Base-by-base conservation (phyloP, 192 early-diverging fungal genomes). In the Entomortierella chlamydospora region DNA sequence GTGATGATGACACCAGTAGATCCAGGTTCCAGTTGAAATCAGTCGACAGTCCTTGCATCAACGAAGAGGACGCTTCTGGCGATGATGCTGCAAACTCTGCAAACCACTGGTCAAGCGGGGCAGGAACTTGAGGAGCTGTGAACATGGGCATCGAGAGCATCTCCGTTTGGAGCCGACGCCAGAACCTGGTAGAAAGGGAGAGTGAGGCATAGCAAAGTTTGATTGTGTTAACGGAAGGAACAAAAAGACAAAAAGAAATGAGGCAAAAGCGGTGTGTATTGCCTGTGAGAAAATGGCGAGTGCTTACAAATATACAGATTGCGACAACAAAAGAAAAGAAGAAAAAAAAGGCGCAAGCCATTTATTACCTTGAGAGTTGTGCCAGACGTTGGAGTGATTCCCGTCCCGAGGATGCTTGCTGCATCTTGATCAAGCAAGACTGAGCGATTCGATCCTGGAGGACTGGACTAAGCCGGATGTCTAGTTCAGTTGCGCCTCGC, bases 371-470 rank as follows among this genome's bases (percentile, higher is more conserved):
- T 4, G 54, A 58, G 25, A 68, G 28, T 9, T 41, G 55, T 18
- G 66, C 66, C 15, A 58, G 42, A 22, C 66, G 55, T 23, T 49
- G 31, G 13, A 68, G 45, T 0, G 66, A 68, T 39, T 68, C 56
- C 18, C 66, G 66, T 6, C 66, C 66, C 29, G 66, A 68, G 57
- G 56, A 58, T 31, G 66, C 66, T 29, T 58, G 55, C 15, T 47
- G 55, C 42, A 68, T 58, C 66, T 68, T 68, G 57, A 45, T 10
- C 43, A 68, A 56, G 15, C 66, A 68, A 10, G 57, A 56, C 47
- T 59, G 56, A 18, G 45, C 56, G 25, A 68, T 57, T 33, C 57
- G 55, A 30, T 68, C 56, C 45, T 50, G 54, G 42, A 68, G 66
- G 0, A 57, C 28, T 0, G 66, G 66, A 28, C 42, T 59, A 2